Evolutionary conservation across 2,329 filamentous ascomycete genomes (phyloP).

Genomic region (Bipolaris victoriae): DNA sequence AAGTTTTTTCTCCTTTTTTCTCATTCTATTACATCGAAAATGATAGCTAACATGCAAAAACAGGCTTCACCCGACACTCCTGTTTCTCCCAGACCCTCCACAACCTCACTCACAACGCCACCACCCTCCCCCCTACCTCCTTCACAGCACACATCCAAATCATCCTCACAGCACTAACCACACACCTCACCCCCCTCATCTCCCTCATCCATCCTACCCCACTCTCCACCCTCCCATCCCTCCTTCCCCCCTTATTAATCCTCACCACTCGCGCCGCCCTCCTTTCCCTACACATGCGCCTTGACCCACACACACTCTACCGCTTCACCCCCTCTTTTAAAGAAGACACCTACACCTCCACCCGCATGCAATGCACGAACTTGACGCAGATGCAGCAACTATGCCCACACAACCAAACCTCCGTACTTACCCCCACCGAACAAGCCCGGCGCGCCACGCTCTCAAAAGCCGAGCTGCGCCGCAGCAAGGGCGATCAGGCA

Average conservation of each 20-base stretch:
- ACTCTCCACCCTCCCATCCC: background rate
- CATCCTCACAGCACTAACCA: constrained; percentile 25
- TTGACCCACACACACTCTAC: constrained; percentile 37
- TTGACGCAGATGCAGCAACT: constrained; percentile 5
- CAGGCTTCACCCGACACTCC: constrained; percentile 11
- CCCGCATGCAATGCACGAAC: constrained; percentile 35
- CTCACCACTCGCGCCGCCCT: constrained; percentile 29
- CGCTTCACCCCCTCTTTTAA: constrained; percentile 34
- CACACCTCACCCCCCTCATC: constrained; percentile 32
- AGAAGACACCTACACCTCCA: constrained; percentile 27
- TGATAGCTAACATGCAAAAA: constrained; percentile 16
- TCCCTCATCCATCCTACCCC: constrained; percentile 3
- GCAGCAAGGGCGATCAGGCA: constrained; percentile 15
- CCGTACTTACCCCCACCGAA: too few relatives aligned
- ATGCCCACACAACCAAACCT: constrained; percentile 3
- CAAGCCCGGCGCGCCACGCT: too few relatives aligned
- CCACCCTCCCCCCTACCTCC: constrained; percentile 22
- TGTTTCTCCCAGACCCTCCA: background rate
- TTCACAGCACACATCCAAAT: constrained; percentile 28
- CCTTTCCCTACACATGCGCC: constrained; percentile 33
- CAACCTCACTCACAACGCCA: too few relatives aligned
- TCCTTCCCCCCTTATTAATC: constrained; percentile 13
- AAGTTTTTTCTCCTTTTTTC: constrained; percentile 6
- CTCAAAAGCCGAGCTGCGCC: too few relatives aligned
- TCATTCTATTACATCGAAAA: background rate